These are phyloP conservation scores for Balansia obtecta DNA, from an alignment of 2,329 filamentous ascomycete genomes.

Conservation along the genomic window DNA sequence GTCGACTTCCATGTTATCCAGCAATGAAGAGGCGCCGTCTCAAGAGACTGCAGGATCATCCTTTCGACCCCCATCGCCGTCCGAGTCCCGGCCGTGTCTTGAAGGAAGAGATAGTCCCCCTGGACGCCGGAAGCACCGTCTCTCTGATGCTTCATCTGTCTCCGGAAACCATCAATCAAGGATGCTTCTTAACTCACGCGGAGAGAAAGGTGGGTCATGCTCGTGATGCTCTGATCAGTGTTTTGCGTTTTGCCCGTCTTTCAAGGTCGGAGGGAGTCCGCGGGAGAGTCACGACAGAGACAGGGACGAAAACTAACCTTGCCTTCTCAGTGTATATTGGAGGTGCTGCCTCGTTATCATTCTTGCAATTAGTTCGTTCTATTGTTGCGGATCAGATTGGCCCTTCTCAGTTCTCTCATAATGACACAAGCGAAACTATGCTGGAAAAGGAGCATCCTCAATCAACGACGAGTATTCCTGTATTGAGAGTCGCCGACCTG, in stretches of 20 bases:
- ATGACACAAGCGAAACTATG: slow-evolving; percentile 37
- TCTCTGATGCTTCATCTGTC: slow-evolving; percentile 6
- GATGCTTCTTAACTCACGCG: slow-evolving; percentile 39
- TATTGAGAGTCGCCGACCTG: slow-evolving; percentile 5
- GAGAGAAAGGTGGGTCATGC: slow-evolving; percentile 32
- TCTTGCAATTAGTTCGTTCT: slow-evolving; percentile 39
- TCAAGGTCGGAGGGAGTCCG: no score
- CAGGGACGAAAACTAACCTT: neutral
- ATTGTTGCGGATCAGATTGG: slow-evolving; percentile 37
- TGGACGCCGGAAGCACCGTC: neutral
- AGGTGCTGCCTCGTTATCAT: slow-evolving; percentile 40
- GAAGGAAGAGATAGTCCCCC: slow-evolving; percentile 6
- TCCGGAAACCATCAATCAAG: slow-evolving; percentile 16
- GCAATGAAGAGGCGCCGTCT: slow-evolving; percentile 5
- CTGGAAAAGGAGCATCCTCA: slow-evolving; percentile 30
- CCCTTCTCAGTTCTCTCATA: slow-evolving; percentile 40
- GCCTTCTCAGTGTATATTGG: slow-evolving; percentile 30
- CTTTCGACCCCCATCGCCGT: slow-evolving; percentile 17
- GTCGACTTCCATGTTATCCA: neutral
- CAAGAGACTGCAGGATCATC: neutral
- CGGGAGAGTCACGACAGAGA: neutral
- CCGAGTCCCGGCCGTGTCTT: slow-evolving; percentile 16
- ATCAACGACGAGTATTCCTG: slow-evolving; percentile 1
- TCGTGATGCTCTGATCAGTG: no score
- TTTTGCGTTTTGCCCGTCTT: no score